A percentile compares a stretch with the other conserved stretches of the same genome.
These are phyloP conservation scores for Candida jianshihensis DNA, from an alignment of 805 yeast species.

Conservation along the genomic window DNA sequence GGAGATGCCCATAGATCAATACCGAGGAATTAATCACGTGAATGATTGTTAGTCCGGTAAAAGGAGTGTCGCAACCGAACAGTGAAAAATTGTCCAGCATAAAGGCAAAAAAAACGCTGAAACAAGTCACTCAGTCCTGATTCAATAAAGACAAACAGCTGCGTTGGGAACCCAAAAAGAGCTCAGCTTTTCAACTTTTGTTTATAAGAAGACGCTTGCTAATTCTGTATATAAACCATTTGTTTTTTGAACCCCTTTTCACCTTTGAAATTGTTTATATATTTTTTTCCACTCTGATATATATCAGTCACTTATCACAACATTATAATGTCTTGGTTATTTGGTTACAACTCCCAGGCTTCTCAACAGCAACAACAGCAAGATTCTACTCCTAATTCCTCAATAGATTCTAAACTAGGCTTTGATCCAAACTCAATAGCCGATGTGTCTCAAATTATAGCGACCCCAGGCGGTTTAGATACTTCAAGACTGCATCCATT, in stretches of 20 bases:
- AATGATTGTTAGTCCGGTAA: neutral
- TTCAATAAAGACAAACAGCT: too few species aligned
- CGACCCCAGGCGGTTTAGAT: constrained; percentile 57
- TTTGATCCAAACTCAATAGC: constrained; percentile 60
- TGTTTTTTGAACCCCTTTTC: neutral
- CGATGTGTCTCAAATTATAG: constrained; percentile 56
- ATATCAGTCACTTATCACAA: too few species aligned
- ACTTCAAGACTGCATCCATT: constrained; percentile 77
- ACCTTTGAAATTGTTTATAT: too few species aligned
- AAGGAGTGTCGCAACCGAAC: neutral
- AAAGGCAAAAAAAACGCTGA: neutral
- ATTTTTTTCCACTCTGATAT: neutral
- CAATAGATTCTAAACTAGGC: constrained; percentile 30
- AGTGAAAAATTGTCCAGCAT: neutral
- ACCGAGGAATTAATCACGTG: too few species aligned
- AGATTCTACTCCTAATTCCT: neutral
- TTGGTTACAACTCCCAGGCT: constrained; percentile 11
- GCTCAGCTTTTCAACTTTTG: too few species aligned
- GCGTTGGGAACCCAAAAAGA: too few species aligned
- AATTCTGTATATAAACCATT: neutral
- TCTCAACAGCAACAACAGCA: constrained; percentile 14
- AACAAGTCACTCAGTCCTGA: constrained; percentile 1
- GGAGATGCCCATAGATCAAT: too few species aligned
- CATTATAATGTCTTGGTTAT: constrained; percentile 24
- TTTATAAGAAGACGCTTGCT: too few species aligned